phyloP scores from a whole-genome alignment of 139 green algal species.

The Volvox reticuliferus region DNA sequence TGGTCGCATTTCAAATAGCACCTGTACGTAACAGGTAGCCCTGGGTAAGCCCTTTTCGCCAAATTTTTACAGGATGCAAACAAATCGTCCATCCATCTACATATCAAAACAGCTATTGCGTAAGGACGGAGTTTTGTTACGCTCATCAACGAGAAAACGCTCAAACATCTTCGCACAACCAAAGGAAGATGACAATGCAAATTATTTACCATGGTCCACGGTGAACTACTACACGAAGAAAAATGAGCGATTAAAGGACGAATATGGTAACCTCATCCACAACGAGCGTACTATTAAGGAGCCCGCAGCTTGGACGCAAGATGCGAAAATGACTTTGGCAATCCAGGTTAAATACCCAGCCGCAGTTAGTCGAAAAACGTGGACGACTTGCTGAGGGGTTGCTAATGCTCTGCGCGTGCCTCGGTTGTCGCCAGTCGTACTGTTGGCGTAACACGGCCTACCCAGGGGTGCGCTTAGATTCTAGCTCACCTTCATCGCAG shows the following conservation, averaged over 20 bases:
- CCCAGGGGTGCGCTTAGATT: too few species aligned
- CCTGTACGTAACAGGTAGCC: too few species aligned
- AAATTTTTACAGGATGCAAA: too few species aligned
- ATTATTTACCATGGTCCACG: not conserved
- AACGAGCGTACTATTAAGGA: constrained; percentile 7
- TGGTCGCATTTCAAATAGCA: too few species aligned
- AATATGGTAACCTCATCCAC: constrained; percentile 23
- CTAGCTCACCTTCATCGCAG: not conserved
- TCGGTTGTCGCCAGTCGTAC: too few species aligned
- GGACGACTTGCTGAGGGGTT: too few species aligned
- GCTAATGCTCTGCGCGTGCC: too few species aligned
- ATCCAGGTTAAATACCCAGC: constrained; percentile 1
- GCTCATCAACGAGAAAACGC: not conserved
- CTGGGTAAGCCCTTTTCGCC: too few species aligned
- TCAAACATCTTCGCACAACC: not conserved
- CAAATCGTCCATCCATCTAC: too few species aligned
- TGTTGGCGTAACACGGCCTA: too few species aligned
- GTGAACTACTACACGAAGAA: constrained; percentile 45
- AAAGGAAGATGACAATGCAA: not conserved
- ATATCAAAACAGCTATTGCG: too few species aligned
- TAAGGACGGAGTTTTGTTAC: not conserved
- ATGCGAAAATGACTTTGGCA: constrained; percentile 22
- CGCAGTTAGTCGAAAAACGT: not conserved
- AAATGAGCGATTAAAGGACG: not conserved
- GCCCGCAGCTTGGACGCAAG: constrained; percentile 2